Evolutionary conservation across 352 stramenopile genomes (phyloP), one percentile per base, ranked within the genome.

Genomic region (Phytophthora pinifolia): DNA sequence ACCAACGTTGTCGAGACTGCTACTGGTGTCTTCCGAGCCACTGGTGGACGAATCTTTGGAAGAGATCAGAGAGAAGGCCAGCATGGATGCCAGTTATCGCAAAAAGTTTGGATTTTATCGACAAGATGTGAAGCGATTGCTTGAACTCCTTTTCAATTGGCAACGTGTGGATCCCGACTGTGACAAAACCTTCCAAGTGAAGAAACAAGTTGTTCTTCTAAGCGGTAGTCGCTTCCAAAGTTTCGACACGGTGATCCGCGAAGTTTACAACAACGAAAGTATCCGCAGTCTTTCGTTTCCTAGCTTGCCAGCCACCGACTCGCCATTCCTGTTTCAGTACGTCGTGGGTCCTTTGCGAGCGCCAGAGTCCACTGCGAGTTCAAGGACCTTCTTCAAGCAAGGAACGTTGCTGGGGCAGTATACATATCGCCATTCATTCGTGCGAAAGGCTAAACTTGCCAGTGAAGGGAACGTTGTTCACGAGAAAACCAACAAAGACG

Each of bases 31-130:
- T 0, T 57, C 46, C 2, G 57, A 73, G 7, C 22, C 72, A 4
- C 47, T 87, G 1, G 17, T 87, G 13, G 70, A 81, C 34, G 70
- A 89, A n/a, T 80, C 72, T 14, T 36, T 74, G 0, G 70, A 81
- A 61, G 66, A 81, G 22, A 54, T 67, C 6, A 45, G 68, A 6
- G 79, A 81, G 41, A 83, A 75, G 32, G 72, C 76, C 8, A 62
- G 57, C 14, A 62, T 75, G 14, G 48, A 82, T 27, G 15, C 12
- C 2, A 20, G 15, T 2, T 83, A 72, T 34, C 58, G 51, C 3
- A 27, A 41, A 9, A 82, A 59, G n/a, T 70, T 89, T 32, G 59
- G 54, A 0, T 89, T 83, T 46, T 74, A 82, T 13, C 51, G 38
- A 12, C 56, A 72, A 31, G 73, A 87, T 22, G 29, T 83, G 4